Evolutionary conservation across 2,329 filamentous ascomycete species (phyloP).

Genomic region (Aureobasidium sp.): DNA sequence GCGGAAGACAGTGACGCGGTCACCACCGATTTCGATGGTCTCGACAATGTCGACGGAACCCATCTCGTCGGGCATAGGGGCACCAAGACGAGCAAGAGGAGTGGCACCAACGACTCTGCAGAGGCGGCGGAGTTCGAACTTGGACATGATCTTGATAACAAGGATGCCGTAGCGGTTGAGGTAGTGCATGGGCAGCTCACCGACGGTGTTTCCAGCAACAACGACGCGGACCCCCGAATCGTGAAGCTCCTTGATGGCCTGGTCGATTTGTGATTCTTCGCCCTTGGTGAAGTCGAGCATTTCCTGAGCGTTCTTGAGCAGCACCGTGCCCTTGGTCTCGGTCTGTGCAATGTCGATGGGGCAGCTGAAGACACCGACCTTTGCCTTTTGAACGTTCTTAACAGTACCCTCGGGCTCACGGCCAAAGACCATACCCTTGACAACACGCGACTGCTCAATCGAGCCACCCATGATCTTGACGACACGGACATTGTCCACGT

Average conservation of each 20-base stretch:
- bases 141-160: constrained; percentile 93
- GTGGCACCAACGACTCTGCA: constrained; percentile 96
- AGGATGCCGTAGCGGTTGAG: constrained; percentile 96
- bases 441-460: constrained; percentile 85
- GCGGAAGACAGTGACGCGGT: constrained; percentile 95
- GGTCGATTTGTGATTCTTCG: constrained; percentile 87
- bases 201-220: constrained; percentile 85
- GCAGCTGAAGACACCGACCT: constrained; percentile 95
- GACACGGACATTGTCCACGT: constrained; percentile 96
- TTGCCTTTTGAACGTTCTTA: constrained; percentile 87
- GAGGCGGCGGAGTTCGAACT: constrained; percentile 90
- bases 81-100: constrained; percentile 88
- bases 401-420: constrained; percentile 83
- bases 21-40: constrained; percentile 94
- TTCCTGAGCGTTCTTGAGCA: constrained; percentile 94
- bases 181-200: constrained; percentile 94
- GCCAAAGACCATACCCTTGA: constrained; percentile 97
- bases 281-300: constrained; percentile 98
- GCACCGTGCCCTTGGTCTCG: constrained; percentile 96
- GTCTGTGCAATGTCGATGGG: constrained; percentile 93
- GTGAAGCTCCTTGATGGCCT: constrained; percentile 87
- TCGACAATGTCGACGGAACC: constrained; percentile 90
- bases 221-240: constrained; percentile 90
- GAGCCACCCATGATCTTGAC: constrained; percentile 99
- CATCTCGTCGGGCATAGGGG: constrained; percentile 99